phyloP scores from a whole-genome alignment of 257 asterid genomes.

The Catharanthus roseus region DNA sequence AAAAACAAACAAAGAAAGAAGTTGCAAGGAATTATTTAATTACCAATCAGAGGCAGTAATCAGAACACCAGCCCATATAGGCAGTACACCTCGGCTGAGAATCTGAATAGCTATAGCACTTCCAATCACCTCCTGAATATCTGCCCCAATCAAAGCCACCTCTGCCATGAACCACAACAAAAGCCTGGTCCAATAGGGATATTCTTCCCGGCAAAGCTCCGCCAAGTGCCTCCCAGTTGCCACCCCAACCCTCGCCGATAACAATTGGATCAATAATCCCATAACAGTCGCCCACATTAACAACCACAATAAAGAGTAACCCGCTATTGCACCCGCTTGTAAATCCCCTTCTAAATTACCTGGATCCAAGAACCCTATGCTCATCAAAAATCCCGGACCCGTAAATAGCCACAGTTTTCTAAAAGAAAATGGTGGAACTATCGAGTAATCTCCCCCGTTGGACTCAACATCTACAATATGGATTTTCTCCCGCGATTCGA shows the following conservation, averaged over 20 bases:
- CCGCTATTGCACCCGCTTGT: constrained; percentile 95
- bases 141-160: constrained; percentile 87
- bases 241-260: constrained; percentile 78
- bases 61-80: constrained; percentile 84
- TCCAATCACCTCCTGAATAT: constrained; percentile 95
- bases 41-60: constrained; percentile 96
- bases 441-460: constrained; percentile 32
- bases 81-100: constrained; percentile 68
- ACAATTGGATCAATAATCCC: constrained; percentile 82
- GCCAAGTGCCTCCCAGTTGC: constrained; percentile 95
- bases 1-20: not conserved
- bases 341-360: constrained; percentile 95
- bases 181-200: constrained; percentile 75
- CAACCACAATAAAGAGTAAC: constrained; percentile 81
- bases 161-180: constrained; percentile 91
- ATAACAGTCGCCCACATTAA: constrained; percentile 85
- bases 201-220: constrained; percentile 88
- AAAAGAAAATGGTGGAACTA: constrained; percentile 67
- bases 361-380: constrained; percentile 91
- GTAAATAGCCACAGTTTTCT: constrained; percentile 75
- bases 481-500: constrained; percentile 57
- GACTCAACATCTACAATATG: constrained; percentile 45
- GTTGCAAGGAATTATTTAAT: not conserved
- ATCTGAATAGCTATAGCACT: constrained; percentile 94
- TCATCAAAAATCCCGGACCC: constrained; percentile 95